phyloP scores from a whole-genome alignment of 345 rosid genomes.

The Eucalyptus erythrocorys region DNA sequence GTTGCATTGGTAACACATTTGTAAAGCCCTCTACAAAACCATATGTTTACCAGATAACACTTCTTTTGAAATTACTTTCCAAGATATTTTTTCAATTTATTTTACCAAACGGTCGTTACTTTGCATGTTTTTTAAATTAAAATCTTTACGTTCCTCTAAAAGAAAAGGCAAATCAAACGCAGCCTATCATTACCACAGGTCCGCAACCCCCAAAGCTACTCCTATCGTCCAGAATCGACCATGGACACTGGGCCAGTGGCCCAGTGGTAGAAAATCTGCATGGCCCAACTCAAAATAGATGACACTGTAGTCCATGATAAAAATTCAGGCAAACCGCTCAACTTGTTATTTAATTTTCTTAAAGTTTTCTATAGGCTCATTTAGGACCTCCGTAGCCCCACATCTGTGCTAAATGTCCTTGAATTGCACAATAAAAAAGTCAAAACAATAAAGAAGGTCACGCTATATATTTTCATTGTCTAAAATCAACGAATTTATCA shows the following conservation, averaged over 20 bases:
- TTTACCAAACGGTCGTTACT: accelerated
- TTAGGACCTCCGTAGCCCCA: neutral
- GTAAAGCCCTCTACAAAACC: no score
- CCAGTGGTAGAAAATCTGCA: no score
- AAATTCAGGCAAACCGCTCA: neutral
- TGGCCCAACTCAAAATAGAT: no score
- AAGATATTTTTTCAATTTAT: no score
- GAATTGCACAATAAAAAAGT: neutral
- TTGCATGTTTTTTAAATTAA: accelerated
- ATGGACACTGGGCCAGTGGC: neutral
- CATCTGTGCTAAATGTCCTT: neutral
- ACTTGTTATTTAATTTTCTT: no score
- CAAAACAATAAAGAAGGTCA: neutral
- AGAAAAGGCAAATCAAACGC: no score
- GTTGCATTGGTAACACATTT: no score
- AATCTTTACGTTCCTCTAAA: accelerated
- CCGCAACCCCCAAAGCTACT: accelerated
- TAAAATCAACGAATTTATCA: accelerated
- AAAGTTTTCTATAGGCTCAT: neutral
- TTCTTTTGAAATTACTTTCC: accelerated
- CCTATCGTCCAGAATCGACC: no score
- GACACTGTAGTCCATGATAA: neutral
- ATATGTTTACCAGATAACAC: no score
- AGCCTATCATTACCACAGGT: no score
- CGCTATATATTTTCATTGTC: neutral